A percentile compares a stretch with the other conserved stretches of the same genome.
Evolutionary conservation across 2,329 filamentous ascomycete genomes (phyloP).

Genomic region (Sarocladium kiliense): DNA sequence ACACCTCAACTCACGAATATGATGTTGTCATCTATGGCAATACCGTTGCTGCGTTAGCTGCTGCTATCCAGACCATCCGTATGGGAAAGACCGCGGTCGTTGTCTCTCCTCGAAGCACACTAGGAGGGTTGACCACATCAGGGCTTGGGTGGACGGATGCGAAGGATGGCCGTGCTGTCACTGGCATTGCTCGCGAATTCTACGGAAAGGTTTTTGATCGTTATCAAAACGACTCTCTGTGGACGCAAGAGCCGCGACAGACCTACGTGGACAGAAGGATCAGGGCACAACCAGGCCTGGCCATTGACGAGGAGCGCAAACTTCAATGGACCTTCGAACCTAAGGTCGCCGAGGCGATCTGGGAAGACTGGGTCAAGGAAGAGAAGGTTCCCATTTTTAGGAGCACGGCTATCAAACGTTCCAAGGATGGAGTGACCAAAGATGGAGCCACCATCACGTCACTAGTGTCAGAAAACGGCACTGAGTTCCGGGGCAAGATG

Average conservation of each 20-base stretch:
- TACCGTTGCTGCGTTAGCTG: conserved; percentile 8
- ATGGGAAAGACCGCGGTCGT: conserved; percentile 9
- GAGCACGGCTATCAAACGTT: not conserved
- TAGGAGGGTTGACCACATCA: conserved; percentile 10
- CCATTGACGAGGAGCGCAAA: conserved; percentile 2
- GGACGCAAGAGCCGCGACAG: not conserved
- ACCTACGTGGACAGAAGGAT: not conserved
- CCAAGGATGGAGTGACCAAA: not conserved
- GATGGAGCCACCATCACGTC: not conserved
- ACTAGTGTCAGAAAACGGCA: not conserved
- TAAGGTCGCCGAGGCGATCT: conserved; percentile 6
- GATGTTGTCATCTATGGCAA: conserved; percentile 11
- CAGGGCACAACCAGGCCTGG: conserved; percentile 8
- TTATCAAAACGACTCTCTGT: not conserved
- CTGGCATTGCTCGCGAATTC: conserved; percentile 11
- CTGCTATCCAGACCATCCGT: conserved; percentile 5
- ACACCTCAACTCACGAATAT: conserved; percentile 1
- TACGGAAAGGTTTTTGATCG: conserved; percentile 7
- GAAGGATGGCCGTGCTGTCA: conserved; percentile 8
- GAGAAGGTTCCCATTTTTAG: conserved; percentile 5
- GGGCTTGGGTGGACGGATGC: conserved; percentile 11
- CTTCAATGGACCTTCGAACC: conserved; percentile 12
- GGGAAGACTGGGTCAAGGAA: conserved; percentile 9
- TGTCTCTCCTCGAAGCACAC: not conserved
- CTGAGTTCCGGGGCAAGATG: conserved; percentile 11